These are phyloP conservation scores for Penicillium hordei DNA, from an alignment of 2,329 filamentous ascomycete species.

Conservation along the genomic window DNA sequence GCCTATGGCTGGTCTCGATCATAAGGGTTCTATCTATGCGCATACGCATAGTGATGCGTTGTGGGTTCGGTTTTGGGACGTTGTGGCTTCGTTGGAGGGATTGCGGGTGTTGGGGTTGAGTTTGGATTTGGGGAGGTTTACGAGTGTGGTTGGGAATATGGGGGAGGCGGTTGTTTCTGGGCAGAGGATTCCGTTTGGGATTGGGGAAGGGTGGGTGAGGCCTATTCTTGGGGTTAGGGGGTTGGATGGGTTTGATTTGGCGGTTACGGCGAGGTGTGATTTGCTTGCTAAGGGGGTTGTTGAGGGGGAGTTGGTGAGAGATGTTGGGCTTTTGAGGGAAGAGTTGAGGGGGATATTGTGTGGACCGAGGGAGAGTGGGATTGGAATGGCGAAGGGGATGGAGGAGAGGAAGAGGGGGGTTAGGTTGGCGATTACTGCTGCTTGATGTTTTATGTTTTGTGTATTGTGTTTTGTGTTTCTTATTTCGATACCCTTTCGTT, in stretches of 20 bases:
- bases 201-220: slow-evolving; percentile 31
- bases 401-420: neutral
- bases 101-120: slow-evolving; percentile 27
- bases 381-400: neutral
- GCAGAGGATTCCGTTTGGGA: slow-evolving; percentile 26
- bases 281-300: slow-evolving; percentile 26
- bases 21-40: slow-evolving; percentile 34
- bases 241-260: slow-evolving; percentile 33
- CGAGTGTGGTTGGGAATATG: slow-evolving; percentile 14
- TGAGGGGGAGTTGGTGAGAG: slow-evolving; percentile 28
- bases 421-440: slow-evolving; percentile 33
- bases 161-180: slow-evolving; percentile 21
- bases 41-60: slow-evolving; percentile 40
- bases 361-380: slow-evolving; percentile 12
- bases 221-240: slow-evolving; percentile 33
- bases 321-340: slow-evolving; percentile 30
- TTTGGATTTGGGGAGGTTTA: slow-evolving; percentile 36
- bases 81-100: slow-evolving; percentile 21
- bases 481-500: neutral
- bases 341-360: slow-evolving; percentile 29
- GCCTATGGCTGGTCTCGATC: slow-evolving; percentile 33
- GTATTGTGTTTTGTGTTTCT: too few species aligned
- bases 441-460: slow-evolving; percentile 14
- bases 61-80: slow-evolving; percentile 34
- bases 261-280: slow-evolving; percentile 37